Conservation (phyloP, 768 basidiomycete genomes). For the Mrakia gelida region DNA sequence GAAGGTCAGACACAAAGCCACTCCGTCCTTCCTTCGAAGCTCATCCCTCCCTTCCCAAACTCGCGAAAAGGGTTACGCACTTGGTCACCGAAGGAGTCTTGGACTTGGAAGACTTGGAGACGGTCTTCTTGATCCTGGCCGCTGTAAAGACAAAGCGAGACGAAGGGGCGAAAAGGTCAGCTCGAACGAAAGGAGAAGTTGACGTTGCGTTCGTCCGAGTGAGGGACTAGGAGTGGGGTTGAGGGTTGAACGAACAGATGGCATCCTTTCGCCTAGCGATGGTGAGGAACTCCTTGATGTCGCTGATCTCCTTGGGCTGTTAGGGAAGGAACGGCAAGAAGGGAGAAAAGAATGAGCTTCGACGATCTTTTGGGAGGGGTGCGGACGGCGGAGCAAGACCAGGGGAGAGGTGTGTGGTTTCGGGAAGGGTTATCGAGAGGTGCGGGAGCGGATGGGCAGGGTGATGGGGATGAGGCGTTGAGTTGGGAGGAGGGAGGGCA, state of each 20-base stretch:
- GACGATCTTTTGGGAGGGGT: neutral
- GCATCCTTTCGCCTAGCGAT: slow-evolving; percentile 97
- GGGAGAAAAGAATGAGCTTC: slow-evolving; percentile 4
- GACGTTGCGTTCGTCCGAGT: neutral
- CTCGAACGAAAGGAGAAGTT: neutral
- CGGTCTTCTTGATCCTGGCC: slow-evolving; percentile 95
- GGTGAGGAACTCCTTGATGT: slow-evolving; percentile 98
- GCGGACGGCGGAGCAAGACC: neutral
- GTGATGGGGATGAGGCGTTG: neutral
- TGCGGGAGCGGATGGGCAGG: neutral
- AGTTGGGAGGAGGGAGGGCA: neutral
- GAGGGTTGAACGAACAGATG: slow-evolving; percentile 21
- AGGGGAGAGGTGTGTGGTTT: neutral
- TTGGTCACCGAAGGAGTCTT: slow-evolving; percentile 31
- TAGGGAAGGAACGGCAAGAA: neutral
- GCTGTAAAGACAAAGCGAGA: slow-evolving; percentile 51
- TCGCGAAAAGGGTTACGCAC: neutral
- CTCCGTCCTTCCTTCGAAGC: neutral
- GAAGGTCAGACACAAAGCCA: neutral
- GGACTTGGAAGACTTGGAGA: slow-evolving; percentile 49
- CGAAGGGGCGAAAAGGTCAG: neutral
- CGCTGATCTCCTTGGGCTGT: slow-evolving; percentile 94
- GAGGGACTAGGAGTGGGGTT: too few relatives aligned
- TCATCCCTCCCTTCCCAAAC: neutral
- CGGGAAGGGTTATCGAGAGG: neutral